Evolutionary conservation across 1,284 basidiomycete genomes (phyloP), one percentile per base, ranked within the genome.

Genomic region (Ceratobasidium papillatum): DNA sequence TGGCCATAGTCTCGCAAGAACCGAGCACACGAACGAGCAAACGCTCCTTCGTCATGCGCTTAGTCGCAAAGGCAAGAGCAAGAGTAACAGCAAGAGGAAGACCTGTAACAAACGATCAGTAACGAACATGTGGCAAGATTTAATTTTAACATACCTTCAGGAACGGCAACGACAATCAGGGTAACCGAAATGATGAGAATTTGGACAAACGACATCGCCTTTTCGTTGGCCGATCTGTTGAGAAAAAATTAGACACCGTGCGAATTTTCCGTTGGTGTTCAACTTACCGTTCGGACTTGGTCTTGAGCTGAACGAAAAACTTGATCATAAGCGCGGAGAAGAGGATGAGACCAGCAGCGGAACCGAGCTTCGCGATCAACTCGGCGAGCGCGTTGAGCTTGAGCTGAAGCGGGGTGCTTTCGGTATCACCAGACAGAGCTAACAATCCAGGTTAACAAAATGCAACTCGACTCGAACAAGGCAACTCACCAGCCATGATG

Each of bases 1-100:
- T 98, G 41, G 94, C 97, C 96, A 99, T 99, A 7, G 95, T 99
- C 85, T 99, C 97, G 83, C 97, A 99, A 32, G 95, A 95, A 14
- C 95, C 94, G 43, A 99, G 89, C 1, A 99, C 92, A 77, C 97
- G 95, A 22, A 99, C 97, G 61, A 99, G 90, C 0, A 99, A 86
- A 76, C 97, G 97, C 82, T 96, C 93, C 80, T 91, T 89, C 22
- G 96, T 95, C 97, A 99, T 99, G 34, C 96, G 91, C 81, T 94
- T 96, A 59, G 97, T 99, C 0, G 97, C 97, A 80, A 99, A 99
- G 0, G 97, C 95, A 30, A 99, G 86, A 0, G 98, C 97, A 54
- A 99, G 89, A 0, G 96, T 99, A 74, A 99, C 96, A 61, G 98
- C 98, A 64, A 99, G 87, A 14, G 97, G 97, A 11, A 99, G 86